Base-by-base conservation (phyloP, 164 flowering plant species). In the Sedum album region DNA sequence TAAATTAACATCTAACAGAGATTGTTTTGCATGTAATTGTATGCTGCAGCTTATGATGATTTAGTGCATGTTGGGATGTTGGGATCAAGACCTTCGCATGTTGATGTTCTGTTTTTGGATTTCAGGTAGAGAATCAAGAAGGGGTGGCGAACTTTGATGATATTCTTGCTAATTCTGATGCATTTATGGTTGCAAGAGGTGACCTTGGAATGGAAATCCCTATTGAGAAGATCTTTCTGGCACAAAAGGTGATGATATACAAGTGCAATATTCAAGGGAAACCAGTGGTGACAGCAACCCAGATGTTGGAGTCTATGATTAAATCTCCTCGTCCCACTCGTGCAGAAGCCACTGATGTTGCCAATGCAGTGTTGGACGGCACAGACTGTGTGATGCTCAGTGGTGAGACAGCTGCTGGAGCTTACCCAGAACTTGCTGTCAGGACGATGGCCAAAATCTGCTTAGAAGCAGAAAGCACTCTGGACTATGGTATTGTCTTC, bases 371-470 rank as follows among this genome's bases (percentile, higher is more conserved):
- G 70, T 76, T 87, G 48, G 88, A 87, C 73, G 94, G 97, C 71
- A 87, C 94, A 3, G 97, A 91, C 71, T 91, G 97, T 78, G 94
- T 88, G n/a, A 91, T 91, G 94, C 84, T 91, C 7, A 91, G 97
- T 76, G 92, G 94, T 49, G 97, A 91, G 75, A 91, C 93, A 14
- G 97, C 94, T 33, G 94, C 97, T 35, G 97, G 97, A 72, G 93
- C 94, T 65, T 91, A 91, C 74, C 97, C 97, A 15, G 97, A 88
- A 28, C 83, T 83, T 60, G 89, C 93, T 38, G 97, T 91, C 25
- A 81, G 69, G 35, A 91, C 93, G 69, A 91, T 91, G 97, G 89
- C 97, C 18, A 84, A 80, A 66, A 88, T 91, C 55, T 91, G 97
- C 70, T 65, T 82, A 1, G 97, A 91, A 78, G 97, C 97, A 13